Evolutionary conservation across 768 basidiomycete species (phyloP).

Genomic region (Pholiota microspora): DNA sequence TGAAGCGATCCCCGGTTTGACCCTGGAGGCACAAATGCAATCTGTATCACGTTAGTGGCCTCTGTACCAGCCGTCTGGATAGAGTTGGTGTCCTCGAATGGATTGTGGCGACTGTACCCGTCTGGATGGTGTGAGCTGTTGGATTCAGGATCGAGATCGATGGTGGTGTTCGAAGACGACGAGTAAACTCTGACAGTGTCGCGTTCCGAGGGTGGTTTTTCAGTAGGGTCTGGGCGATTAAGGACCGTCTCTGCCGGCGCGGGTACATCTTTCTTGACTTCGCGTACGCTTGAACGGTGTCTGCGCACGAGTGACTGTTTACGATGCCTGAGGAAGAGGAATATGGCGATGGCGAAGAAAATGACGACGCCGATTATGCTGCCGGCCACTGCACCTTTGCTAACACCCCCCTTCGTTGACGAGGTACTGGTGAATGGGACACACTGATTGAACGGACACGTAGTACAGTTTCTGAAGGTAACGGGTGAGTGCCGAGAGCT

Average conservation of each 20-base stretch:
- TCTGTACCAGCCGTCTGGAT: slow-evolving; percentile 83
- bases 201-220: slow-evolving; percentile 48
- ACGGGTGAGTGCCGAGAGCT: slow-evolving; percentile 7
- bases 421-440: slow-evolving; percentile 26
- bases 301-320: slow-evolving; percentile 47
- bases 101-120: slow-evolving; percentile 54
- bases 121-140: slow-evolving; percentile 32
- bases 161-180: slow-evolving; percentile 45
- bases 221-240: slow-evolving; percentile 78
- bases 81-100: slow-evolving; percentile 74
- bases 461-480: slow-evolving; percentile 50
- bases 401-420: slow-evolving; percentile 40
- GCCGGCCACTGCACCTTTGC: slow-evolving; percentile 72
- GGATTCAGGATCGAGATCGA: slow-evolving; percentile 59
- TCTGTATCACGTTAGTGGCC: slow-evolving; percentile 84
- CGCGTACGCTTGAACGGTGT: slow-evolving; percentile 28
- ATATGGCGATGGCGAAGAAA: slow-evolving; percentile 51
- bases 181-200: slow-evolving; percentile 49
- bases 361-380: slow-evolving; percentile 65
- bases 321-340: slow-evolving; percentile 63
- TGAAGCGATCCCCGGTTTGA: slow-evolving; percentile 32
- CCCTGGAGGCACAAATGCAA: slow-evolving; percentile 71
- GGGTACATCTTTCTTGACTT: slow-evolving; percentile 58
- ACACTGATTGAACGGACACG: slow-evolving; percentile 55
- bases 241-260: slow-evolving; percentile 77